A percentile compares a stretch with the other conserved stretches of the same genome.
Evolutionary conservation across 495 filamentous ascomycete species (phyloP).

Genomic region (Mycothermus thermophilus): DNA sequence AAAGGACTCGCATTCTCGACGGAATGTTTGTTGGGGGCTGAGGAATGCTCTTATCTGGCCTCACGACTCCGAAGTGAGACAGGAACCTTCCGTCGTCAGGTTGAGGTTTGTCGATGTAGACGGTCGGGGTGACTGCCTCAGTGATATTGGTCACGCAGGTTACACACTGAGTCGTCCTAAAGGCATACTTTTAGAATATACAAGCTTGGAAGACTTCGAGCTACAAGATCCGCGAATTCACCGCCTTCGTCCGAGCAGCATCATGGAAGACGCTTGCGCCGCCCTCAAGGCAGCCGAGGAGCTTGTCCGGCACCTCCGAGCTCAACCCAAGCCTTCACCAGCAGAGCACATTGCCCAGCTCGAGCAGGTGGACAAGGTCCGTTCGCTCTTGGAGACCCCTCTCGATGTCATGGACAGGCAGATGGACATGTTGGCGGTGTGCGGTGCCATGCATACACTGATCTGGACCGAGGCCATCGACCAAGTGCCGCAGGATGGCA

Average conservation of each 20-base stretch:
- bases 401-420: constrained; percentile 13
- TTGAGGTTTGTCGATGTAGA: too few relatives aligned
- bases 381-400: constrained; percentile 10
- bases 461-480: constrained; percentile 12
- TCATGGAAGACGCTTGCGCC: constrained; percentile 9
- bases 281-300: constrained; percentile 15
- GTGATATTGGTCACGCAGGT: too few relatives aligned
- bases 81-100: too few relatives aligned
- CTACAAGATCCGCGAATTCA: too few relatives aligned
- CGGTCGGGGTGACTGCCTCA: too few relatives aligned
- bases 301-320: constrained; percentile 16
- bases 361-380: constrained; percentile 10
- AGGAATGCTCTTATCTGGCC: too few relatives aligned
- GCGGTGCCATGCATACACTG: constrained; percentile 13
- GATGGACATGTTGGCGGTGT: constrained; percentile 6
- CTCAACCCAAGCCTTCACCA: constrained; percentile 4
- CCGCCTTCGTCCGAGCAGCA: not conserved
- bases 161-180: too few relatives aligned
- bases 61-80: too few relatives aligned
- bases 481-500: constrained; percentile 13
- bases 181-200: too few relatives aligned
- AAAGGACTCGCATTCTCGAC: too few relatives aligned
- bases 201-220: too few relatives aligned
- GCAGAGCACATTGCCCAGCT: constrained; percentile 11
- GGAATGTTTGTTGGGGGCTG: too few relatives aligned